Evolutionary conservation across 352 stramenopile species (phyloP), one percentile per base, ranked within the genome.

Genomic region (Pythium utonaiense): DNA sequence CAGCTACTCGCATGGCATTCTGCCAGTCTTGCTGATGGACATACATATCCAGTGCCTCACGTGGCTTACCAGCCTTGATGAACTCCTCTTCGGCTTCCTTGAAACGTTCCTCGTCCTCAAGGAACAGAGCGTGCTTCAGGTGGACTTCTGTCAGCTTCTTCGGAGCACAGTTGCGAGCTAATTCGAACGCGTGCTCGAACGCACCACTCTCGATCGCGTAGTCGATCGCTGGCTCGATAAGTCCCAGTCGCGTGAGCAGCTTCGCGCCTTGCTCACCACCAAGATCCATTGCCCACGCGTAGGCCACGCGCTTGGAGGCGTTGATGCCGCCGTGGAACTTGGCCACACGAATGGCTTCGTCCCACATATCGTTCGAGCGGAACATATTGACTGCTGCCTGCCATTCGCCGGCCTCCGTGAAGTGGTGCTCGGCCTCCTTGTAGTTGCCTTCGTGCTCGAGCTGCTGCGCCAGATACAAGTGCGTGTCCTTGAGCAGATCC

Each of bases 11-110:
- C 77, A 97, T 89, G 10, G 93, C 93, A 52, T 95, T 91, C 45
- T 79, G 70, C 90, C 90, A 98, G 44, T 96, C 85, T 56, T 98
- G 88, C 55, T 98, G 89, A 64, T 98, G 93, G 21, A 98, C 78
- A 60, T 98, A 98, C 95, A 98, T 98, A 42, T 98, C 94, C 51
- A 98, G 88, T 10, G 95, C 95, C 71, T 98, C 94, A 22, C 90
- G 80, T 0, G 91, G 93, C 57, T 98, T 98, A 0, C 82, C 78
- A 14, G 92, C 92, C 53, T 96, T 91, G 57, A 98, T 94, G 59
- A 97, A 98, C 54, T 97, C 90, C 21, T 85, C 77, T 60, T 98
- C 91, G 6, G 90, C 93, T 52, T 97, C 93, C 47, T 93, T 92
- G 59, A 98, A 98, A 0, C 82, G 77, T 60, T 98, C 93, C 53